Base-by-base conservation (phyloP, 1,284 basidiomycete genomes). In the Ustilago bromivora region DNA sequence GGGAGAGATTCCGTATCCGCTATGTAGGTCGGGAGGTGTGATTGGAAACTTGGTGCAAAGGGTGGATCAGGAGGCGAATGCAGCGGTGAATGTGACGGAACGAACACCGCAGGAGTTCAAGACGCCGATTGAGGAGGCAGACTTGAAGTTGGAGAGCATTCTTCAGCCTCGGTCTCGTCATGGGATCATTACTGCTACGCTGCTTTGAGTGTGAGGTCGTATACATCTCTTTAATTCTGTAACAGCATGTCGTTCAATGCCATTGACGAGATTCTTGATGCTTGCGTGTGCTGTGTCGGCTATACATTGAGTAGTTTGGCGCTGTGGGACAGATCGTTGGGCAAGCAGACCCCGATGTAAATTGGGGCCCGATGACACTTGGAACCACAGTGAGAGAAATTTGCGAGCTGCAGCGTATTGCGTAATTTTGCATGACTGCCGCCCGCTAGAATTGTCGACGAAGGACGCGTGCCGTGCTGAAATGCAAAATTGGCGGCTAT, bases 111-210 rank as follows among this genome's bases (percentile, higher is more conserved):
- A 36, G 31, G 36, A 71, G 35, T 66, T 71, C 63, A 66, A 62
- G 43, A 38, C 40, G 36, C 32, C 66, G 41, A 52, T 72, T 55
- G 70, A 72, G 36, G 61, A 66, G 51, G 70, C 60, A n/a, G 70
- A 64, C 0, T 19, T 72, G 41, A 62, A 57, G 57, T 23, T 72
- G 8, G 65, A 64, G 38, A 67, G 57, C 47, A 72, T 67, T 23
- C 19, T 67, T 11, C 65, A 72, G 65, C 70, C 70, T 17, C 65
- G 65, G 9, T 72, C 70, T 19, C 60, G 52, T 10, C 70, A 67
- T 38, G 61, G 61, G 3, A 61, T 67, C 43, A 49, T 67, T 31
- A 63, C 61, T 6, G 61, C 53, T 2, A 65, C 66, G 35, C 47
- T 67, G 13, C 60, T 61, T 40, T 67, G 61, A 67, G 2, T 17